Base-by-base conservation (phyloP, 768 basidiomycete genomes). In the Coprinopsis sp. region DNA sequence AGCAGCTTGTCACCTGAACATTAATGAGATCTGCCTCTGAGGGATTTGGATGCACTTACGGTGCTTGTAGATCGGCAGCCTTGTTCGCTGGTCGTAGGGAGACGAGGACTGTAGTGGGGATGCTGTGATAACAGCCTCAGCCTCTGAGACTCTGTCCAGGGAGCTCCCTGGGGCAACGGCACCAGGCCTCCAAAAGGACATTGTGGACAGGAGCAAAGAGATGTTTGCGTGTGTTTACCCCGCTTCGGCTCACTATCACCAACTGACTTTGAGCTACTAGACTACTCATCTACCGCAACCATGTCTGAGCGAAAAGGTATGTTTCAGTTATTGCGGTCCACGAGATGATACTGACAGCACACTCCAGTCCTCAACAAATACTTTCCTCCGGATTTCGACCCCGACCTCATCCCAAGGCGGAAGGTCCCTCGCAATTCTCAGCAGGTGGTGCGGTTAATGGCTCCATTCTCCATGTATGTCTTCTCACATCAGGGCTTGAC, bases 311-410 rank as follows among this genome's bases (percentile, higher is more conserved):
- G 87, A 54, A 90, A 90, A 79, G 86, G 86, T 81, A 42, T 3
- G 69, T 36, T 14, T 23, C 19, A 16, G 3, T 21, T 11, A 37
- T 10, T 8, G n/a, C 30, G 8, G n/a, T 30, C 14, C 36, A n/a
- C 30, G 18, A n/a, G 18, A n/a, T 6, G 23, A 3, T 25, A 4
- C 6, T 14, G 4, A 7, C 37, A n/a, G 5, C 18, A 25, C 3
- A 44, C 41, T 22, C 18, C 19, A 90, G 92, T 94, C 40, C 73
- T 93, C 56, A 94, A 95, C 78, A 93, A 91, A 67, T 93, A 91
- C 71, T 92, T 92, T 62, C 94, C 94, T 41, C 94, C 95, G 69
- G 94, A 98, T 68, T 98, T 97, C 67, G 95, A 97, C 70, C 95
- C 95, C 48, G 84, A 89, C 55, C 87, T 96, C 68, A 97, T 97